Evolutionary conservation across 331 rosid genomes (phyloP), one percentile per base, ranked within the genome.

Genomic region (Quercus lobata): DNA sequence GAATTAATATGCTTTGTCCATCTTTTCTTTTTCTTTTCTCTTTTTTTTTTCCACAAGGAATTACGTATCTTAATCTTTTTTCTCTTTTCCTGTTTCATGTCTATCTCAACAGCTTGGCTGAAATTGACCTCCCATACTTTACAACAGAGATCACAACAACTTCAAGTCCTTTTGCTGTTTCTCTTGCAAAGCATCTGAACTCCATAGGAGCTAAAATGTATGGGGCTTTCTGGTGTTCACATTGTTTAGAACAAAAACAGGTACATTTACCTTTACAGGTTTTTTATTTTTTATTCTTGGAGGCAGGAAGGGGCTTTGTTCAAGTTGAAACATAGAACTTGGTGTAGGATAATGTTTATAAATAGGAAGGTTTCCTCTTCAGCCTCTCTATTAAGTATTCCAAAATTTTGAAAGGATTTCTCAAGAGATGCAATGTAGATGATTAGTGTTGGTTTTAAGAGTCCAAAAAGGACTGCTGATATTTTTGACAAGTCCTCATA

Each of bases 141-240:
- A 21, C 93, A 11, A 86, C 91, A 41, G 97, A 89, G 87, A 83
- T 95, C 73, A 83, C 91, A 32, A 77, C 91, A 62, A 75, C 93
- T 17, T 95, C 99, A 52, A 95, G 83, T 73, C 84, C 98, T 63
- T 82, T 80, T n/a, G 90, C 99, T 30, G 17, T 91, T 79, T 81
- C 98, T 79, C 92, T 95, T 56, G 94, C 98, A 87, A 86, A 60
- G 88, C 89, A 93, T 93, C 84, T 91, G 84, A 90, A 86, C 21
- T 87, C 94, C 32, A 82, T 89, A n/a, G 98, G 98, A 77, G 98
- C 98, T 80, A 95, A 90, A 86, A 86, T 95, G 93, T 93, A 95
- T 83, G 99, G 98, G 66, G 98, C 99, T 79, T 95, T 95, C 81
- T 93, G 99, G 96, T 95, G 99, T 84, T 93, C 99, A 5, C 98